Evolutionary conservation across 148 eudicot species (phyloP).

Genomic region (Chenopodium formosanum): DNA sequence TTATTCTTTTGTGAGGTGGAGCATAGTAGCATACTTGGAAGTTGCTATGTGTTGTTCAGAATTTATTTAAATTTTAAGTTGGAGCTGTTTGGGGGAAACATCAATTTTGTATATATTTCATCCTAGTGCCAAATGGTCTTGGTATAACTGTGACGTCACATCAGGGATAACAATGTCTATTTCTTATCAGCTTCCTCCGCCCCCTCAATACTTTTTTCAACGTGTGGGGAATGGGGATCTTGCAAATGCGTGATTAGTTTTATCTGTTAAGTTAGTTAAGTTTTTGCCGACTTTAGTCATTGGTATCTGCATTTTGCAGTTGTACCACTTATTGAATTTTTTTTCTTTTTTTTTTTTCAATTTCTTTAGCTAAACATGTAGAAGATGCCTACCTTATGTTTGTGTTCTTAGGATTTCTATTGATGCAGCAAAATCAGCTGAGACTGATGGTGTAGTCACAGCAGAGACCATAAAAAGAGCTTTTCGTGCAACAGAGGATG

Average conservation of each 20-base stretch:
- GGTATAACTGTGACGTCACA: neutral
- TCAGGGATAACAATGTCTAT: no score
- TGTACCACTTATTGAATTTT: neutral
- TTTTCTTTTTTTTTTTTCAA: neutral
- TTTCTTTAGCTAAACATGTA: neutral
- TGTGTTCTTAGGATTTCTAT: conserved; percentile 43
- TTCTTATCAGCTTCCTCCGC: no score
- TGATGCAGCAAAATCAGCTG: conserved; percentile 53
- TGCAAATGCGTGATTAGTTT: neutral
- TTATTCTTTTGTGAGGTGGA: neutral
- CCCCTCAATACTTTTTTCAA: neutral
- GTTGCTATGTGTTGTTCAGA: neutral
- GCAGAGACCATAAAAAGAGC: conserved; percentile 57
- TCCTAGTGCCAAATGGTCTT: neutral
- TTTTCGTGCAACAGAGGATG: conserved; percentile 59
- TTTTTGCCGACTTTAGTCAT: neutral
- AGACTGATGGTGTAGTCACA: conserved; percentile 50
- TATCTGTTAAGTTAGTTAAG: neutral
- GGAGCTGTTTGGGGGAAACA: neutral
- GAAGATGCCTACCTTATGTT: conserved; percentile 29
- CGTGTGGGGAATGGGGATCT: neutral
- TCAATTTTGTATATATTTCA: neutral
- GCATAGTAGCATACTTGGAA: neutral
- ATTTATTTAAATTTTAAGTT: no score
- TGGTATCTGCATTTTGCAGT: neutral